Evolutionary conservation across 2,329 filamentous ascomycete genomes (phyloP), one percentile per base, ranked within the genome.

Genomic region (Aspergillus sp.): DNA sequence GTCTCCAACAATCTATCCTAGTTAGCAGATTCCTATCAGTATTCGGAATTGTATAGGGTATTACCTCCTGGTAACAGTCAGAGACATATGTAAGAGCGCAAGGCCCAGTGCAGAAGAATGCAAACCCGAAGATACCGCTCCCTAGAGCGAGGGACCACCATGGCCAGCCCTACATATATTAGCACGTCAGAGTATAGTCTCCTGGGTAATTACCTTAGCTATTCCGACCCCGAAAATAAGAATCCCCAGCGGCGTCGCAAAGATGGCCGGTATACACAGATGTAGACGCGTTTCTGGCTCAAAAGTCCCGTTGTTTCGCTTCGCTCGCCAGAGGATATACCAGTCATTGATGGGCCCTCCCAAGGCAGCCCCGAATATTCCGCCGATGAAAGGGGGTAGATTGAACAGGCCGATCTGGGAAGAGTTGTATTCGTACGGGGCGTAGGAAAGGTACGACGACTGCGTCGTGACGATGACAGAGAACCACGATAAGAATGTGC

Each of bases 221-320:
- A 54, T 13, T 3, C 52, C 52, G 49, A 54, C 22, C 1, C 59
- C 68, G 60, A 61, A 72, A 65, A 57, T 68, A 66, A 51, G 64
- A 64, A 56, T 8, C 30, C 68, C 66, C 2, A 62, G 61, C 1
- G 65, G 64, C 2, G 64, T 65, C 19, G 66, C 44, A 1, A 56
- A 13, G 9, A 47, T 44, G 13, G 53, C 45, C 3, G 54, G 46
- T 7, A 60, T 20, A 3, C 22, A 7, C 1, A 69, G 44, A 71
- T 73, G 77, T 5, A 81, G 69, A 5, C 78, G 69, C 66, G 76
- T 77, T 58, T 81, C 78, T 0, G 78, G 78, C 48, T 81, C 78
- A 51, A 74, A 77, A 4, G 77, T 68, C 1, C 77, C 78, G 2
- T 66, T 63, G 48, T 77, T 77, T 12, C 73, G 64, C 33, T 66